phyloP scores from a whole-genome alignment of 352 stramenopile species.

The Phytopythium kandeliae region DNA sequence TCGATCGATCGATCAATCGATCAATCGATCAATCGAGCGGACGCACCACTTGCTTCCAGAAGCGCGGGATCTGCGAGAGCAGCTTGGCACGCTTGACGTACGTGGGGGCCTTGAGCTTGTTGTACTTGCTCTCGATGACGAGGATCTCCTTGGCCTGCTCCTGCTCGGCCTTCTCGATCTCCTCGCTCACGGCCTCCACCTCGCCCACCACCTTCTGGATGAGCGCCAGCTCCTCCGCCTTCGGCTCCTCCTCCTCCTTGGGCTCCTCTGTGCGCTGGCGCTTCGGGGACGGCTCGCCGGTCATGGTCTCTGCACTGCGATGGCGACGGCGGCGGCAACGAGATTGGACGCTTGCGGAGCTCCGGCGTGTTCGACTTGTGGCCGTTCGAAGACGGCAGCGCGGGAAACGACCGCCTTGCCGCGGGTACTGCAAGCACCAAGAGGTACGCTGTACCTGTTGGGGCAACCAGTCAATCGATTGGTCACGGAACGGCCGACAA shows the following conservation, averaged over 20 bases:
- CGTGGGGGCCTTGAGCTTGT: slow-evolving; percentile 52
- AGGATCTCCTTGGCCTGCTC: slow-evolving; percentile 63
- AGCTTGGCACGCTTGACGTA: slow-evolving; percentile 66
- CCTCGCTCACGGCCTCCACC: slow-evolving; percentile 45
- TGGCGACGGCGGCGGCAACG: too few species aligned
- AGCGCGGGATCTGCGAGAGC: slow-evolving; percentile 52
- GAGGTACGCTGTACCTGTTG: neutral
- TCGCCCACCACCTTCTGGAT: slow-evolving; percentile 52
- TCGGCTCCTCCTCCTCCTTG: slow-evolving; percentile 25
- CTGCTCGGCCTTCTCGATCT: slow-evolving; percentile 60
- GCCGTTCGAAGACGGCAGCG: neutral
- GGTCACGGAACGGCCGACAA: too few species aligned
- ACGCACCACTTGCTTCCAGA: slow-evolving; percentile 77
- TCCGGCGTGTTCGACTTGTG: slow-evolving; percentile 2
- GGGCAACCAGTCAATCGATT: slow-evolving; percentile 1
- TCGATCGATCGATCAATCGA: too few species aligned
- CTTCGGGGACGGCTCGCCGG: slow-evolving; percentile 57
- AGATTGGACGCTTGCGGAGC: neutral
- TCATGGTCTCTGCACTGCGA: slow-evolving; percentile 24
- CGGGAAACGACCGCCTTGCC: slow-evolving; percentile 1
- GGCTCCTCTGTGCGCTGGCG: slow-evolving; percentile 62
- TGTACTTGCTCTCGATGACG: slow-evolving; percentile 74
- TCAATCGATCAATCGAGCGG: too few species aligned
- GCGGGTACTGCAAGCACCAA: neutral
- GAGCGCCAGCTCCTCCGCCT: slow-evolving; percentile 27